Conservation (phyloP, 176 grass and related monocot species). For the Tillandsia fasciculata region DNA sequence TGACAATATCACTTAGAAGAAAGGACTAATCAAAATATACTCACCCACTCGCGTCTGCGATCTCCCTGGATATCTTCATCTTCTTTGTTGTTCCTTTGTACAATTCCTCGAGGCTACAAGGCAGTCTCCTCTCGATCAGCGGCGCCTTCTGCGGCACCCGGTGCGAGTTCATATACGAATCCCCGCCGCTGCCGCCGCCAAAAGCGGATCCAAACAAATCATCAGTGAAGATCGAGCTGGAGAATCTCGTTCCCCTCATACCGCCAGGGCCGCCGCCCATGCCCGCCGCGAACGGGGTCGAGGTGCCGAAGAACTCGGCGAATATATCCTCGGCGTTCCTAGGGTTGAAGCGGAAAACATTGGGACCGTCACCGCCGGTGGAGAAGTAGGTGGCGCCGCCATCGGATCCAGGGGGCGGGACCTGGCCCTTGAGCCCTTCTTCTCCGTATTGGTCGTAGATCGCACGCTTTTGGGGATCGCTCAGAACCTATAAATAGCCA, state of each 20-base stretch:
- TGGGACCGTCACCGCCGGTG: constrained; percentile 46
- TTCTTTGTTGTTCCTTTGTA: constrained; percentile 93
- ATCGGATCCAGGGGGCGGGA: constrained; percentile 56
- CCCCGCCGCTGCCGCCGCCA: constrained; percentile 11
- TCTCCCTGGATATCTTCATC: constrained; percentile 93
- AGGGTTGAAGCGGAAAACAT: constrained; percentile 65
- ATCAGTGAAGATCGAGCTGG: constrained; percentile 47
- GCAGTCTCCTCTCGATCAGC: constrained; percentile 66
- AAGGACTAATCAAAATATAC: background rate
- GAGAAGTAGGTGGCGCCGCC: constrained; percentile 56
- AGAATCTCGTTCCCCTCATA: constrained; percentile 45
- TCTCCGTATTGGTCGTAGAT: constrained; percentile 97
- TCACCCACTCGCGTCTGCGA: constrained; percentile 74
- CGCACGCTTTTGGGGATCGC: constrained; percentile 76
- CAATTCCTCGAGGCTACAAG: constrained; percentile 78
- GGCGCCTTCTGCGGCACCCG: constrained; percentile 33
- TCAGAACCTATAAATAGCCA: constrained; percentile 43
- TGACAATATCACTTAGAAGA: background rate
- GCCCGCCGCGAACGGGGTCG: constrained; percentile 58
- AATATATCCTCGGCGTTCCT: constrained; percentile 94
- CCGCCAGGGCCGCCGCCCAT: constrained; percentile 34
- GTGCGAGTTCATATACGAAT: constrained; percentile 34
- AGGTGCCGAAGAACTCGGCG: constrained; percentile 79
- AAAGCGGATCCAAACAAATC: constrained; percentile 51
- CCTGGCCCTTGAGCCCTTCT: constrained; percentile 87